A percentile compares a stretch with the other conserved stretches of the same genome.
These are phyloP conservation scores for Cyclotella sp. DNA, from an alignment of 108 stramenopile genomes.

Conservation along the genomic window DNA sequence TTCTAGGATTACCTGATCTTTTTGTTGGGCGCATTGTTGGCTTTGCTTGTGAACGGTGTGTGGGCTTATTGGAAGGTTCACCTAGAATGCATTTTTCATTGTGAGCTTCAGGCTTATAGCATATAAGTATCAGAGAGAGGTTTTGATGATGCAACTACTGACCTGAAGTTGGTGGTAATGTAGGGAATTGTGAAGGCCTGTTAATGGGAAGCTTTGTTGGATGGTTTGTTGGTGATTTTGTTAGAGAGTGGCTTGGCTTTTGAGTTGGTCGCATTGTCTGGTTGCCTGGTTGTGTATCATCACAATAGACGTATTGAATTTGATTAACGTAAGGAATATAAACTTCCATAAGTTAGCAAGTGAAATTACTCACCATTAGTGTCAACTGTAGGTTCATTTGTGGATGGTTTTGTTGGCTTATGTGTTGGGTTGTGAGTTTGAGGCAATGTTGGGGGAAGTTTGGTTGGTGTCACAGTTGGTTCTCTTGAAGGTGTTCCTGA, in stretches of 20 bases:
- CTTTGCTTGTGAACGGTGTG: too few relatives aligned
- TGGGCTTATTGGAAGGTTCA: too few relatives aligned
- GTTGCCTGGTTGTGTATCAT: too few relatives aligned
- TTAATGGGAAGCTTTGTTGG: background rate
- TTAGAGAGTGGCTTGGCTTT: background rate
- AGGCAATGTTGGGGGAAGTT: background rate
- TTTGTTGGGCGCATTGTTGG: too few relatives aligned
- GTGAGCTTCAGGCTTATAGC: too few relatives aligned
- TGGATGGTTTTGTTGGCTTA: background rate
- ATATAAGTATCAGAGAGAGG: too few relatives aligned
- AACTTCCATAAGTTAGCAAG: background rate
- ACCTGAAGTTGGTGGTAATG: background rate
- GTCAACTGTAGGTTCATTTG: background rate
- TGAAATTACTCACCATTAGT: background rate
- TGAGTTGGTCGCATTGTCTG: background rate
- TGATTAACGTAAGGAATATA: background rate
- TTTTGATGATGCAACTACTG: slow-evolving; percentile 1
- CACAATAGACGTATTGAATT: too few relatives aligned
- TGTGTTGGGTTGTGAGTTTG: background rate
- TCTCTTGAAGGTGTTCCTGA: background rate
- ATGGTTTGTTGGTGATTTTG: background rate
- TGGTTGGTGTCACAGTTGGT: background rate
- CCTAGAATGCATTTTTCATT: too few relatives aligned
- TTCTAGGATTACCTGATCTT: too few relatives aligned
- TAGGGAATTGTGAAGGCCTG: background rate